Percentiles rank a stretch among this genome's conserved stretches.
phyloP scores from a whole-genome alignment of 495 filamentous ascomycete genomes.

The Aspergillus coremiiformis region DNA sequence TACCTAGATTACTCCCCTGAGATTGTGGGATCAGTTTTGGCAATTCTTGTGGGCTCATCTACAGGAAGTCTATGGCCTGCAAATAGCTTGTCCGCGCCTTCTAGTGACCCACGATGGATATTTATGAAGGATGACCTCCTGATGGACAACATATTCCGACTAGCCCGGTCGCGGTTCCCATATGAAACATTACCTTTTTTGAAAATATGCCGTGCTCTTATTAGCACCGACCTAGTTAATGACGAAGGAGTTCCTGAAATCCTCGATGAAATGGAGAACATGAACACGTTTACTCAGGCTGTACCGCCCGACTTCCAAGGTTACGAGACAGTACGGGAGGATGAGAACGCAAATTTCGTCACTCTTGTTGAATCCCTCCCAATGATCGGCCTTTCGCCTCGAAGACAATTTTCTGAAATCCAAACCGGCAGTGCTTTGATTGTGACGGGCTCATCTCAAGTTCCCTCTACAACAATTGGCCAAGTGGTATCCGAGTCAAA shows the following conservation, averaged over 20 bases:
- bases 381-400: constrained; percentile 28
- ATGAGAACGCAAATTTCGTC: constrained; percentile 67
- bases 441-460: constrained; percentile 35
- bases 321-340: constrained; percentile 71
- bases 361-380: constrained; percentile 34
- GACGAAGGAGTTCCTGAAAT: constrained; percentile 45
- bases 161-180: constrained; percentile 70
- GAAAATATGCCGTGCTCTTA: constrained; percentile 51
- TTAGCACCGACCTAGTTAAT: constrained; percentile 33
- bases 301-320: constrained; percentile 56
- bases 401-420: constrained; percentile 12
- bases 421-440: constrained; percentile 28
- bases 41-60: constrained; percentile 44
- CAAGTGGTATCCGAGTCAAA: constrained; percentile 60
- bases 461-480: constrained; percentile 58
- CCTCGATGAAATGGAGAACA: constrained; percentile 49
- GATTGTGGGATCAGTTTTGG: constrained; percentile 52
- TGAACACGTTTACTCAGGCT: constrained; percentile 65
- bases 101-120: constrained; percentile 40
- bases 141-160: constrained; percentile 48
- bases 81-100: constrained; percentile 25
- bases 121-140: constrained; percentile 51
- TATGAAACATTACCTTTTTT: constrained; percentile 81
- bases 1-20: constrained; percentile 61
- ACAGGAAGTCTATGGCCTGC: constrained; percentile 24